Base-by-base conservation (phyloP, 163 green algal species). In the Volvox carteri region DNA sequence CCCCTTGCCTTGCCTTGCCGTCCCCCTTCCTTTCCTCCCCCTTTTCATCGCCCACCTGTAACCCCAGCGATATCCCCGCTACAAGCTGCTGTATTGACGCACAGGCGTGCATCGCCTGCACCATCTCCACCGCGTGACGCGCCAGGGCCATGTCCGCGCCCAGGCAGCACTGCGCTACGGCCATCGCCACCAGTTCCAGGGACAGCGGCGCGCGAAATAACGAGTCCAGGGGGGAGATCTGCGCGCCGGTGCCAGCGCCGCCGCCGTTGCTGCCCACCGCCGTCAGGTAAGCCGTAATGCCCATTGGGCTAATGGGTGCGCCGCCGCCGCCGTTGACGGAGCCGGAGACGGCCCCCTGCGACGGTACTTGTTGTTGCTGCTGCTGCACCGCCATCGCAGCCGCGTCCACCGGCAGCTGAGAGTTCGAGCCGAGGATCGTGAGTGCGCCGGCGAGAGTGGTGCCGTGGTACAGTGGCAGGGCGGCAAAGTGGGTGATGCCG, bases 81-180 rank as follows among this genome's bases (percentile, higher is more conserved):
- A 88, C 83, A 39, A 88, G 83, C 83, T 88, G 83, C 83, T 88
- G 83, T 75, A 88, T 88, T 21, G 83, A 88, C 21, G 83, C 83
- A 70, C 83, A 88, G 1, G 83, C 83, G 50, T 88, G 83, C 83
- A 88, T 88, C 33, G 83, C 83, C 68, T 88, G 83, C 68, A 88
- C 83, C 83, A 88, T 88, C 83, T 88, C 83, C 68, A 88, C 83
- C 23, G 83, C 83, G 25, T 88, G 67, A 1, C 50, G 37, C n/a
- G 83, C 83, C 50, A 88, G 83, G 25, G 83, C 48, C 83, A 81
- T 81, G 68, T 88, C 83, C 30, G 83, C 68, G 4, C 83, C 83
- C 83, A 88, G 50, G 68, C 83, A 88, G 83, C 83, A 88, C 68
- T 88, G 83, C 35, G 83, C 83, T 46, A 88, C 83, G 9, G 83